Conservation (phyloP, 2,329 filamentous ascomycete species). For the Aspergillus sp. region DNA sequence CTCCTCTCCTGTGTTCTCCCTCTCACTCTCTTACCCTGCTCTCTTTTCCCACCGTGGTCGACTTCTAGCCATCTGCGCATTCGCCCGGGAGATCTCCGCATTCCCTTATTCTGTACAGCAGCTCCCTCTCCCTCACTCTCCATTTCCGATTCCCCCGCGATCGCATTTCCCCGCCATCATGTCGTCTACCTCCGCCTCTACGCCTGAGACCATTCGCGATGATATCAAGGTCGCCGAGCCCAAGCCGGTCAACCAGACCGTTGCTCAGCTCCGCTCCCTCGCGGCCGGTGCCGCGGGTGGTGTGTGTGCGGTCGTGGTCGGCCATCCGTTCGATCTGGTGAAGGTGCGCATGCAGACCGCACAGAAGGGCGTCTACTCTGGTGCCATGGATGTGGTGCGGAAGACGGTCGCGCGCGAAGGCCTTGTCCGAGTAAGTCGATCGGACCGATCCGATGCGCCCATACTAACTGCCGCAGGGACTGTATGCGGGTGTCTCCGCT, state of each 20-base stretch:
- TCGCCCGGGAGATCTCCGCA: background rate
- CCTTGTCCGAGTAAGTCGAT: slow-evolving; percentile 52
- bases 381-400: slow-evolving; percentile 85
- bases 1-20: background rate
- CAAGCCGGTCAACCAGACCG: slow-evolving; percentile 42
- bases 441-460: background rate
- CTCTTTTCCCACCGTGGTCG: background rate
- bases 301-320: slow-evolving; percentile 87
- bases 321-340: slow-evolving; percentile 95
- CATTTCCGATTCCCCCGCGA: slow-evolving; percentile 2
- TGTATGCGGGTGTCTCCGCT: slow-evolving; percentile 96
- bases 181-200: slow-evolving; percentile 27
- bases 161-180: slow-evolving; percentile 18
- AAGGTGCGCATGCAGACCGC: slow-evolving; percentile 97
- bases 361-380: slow-evolving; percentile 85
- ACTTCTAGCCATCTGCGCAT: no score
- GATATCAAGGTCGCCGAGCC: slow-evolving; percentile 25
- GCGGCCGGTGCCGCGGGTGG: slow-evolving; percentile 90
- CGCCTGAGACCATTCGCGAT: slow-evolving; percentile 29
- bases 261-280: slow-evolving; percentile 73
- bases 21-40: slow-evolving; percentile 4
- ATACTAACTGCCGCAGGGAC: slow-evolving; percentile 52
- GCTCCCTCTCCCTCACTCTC: slow-evolving; percentile 1
- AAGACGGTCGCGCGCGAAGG: slow-evolving; percentile 88
- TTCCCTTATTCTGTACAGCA: background rate